Evolutionary conservation across 257 asterid species (phyloP).

Genomic region (Fraxinus excelsior): DNA sequence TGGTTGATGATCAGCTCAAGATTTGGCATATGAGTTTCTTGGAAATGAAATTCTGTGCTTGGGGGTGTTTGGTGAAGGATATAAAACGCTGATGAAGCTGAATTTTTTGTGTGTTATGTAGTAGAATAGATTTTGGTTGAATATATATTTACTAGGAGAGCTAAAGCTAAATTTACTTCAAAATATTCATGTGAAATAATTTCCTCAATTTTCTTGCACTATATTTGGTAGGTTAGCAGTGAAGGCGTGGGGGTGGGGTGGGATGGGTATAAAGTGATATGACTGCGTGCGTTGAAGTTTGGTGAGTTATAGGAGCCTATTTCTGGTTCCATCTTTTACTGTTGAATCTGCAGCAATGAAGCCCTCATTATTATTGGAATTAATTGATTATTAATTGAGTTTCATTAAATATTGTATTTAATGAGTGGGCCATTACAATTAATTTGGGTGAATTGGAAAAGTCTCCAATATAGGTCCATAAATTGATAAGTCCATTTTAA

Average conservation of each 20-base stretch:
- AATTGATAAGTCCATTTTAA: too few relatives aligned
- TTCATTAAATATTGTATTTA: too few relatives aligned
- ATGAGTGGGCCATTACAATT: too few relatives aligned
- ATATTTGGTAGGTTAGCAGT: constrained; percentile 32
- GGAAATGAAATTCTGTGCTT: constrained; percentile 20
- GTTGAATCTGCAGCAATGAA: constrained; percentile 58
- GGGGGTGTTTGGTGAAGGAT: constrained; percentile 26
- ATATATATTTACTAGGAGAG: constrained; percentile 15
- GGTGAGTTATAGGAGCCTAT: constrained; percentile 30
- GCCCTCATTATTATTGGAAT: too few relatives aligned
- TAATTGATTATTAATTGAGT: too few relatives aligned
- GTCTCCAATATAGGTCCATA: too few relatives aligned
- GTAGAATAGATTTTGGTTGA: constrained; percentile 48
- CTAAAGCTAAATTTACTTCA: constrained; percentile 1
- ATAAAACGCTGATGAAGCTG: constrained; percentile 47
- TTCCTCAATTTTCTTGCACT: constrained; percentile 16
- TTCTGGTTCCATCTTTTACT: constrained; percentile 25
- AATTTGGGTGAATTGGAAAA: too few relatives aligned
- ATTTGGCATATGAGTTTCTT: constrained; percentile 24
- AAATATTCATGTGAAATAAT: constrained; percentile 25
- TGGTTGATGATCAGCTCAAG: constrained; percentile 17
- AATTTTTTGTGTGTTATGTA: constrained; percentile 30
- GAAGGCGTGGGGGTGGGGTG: too few relatives aligned
- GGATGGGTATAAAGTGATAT: background rate
- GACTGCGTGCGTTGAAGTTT: constrained; percentile 32